Base-by-base conservation (phyloP, 805 yeast genomes). In the Saturnispora halmiae region DNA sequence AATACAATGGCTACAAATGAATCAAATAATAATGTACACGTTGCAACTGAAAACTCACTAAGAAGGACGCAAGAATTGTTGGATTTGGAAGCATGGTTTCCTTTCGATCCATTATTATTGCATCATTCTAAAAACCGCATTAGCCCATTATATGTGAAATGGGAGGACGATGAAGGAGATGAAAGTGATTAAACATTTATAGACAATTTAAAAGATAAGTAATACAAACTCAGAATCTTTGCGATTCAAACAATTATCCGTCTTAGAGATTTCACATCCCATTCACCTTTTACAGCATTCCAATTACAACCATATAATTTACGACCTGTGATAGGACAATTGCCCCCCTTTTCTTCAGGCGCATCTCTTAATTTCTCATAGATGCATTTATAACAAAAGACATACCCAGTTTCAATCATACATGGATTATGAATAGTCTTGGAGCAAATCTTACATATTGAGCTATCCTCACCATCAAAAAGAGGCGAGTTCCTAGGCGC, bases 81-180 rank as follows among this genome's bases (percentile, higher is more conserved):
- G 49, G 94, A 86, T 53, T 67, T 90, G 39, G 96, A 88, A 58
- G 87, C 92, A n/a, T 90, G 86, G 58, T 90, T 90, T 61, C 98
- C 98, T 10, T 90, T 84, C 58, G 97, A 90, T 65, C 98, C 98
- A 1, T 61, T 92, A 46, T 75, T 82, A 38, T 69, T 90, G 47
- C 81, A 79, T 34, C 61, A 61, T 9, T 73, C 84, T 36, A 75
- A 78, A 51, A 58, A 62, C 30, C 57, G 75, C 26, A 63, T 92
- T 42, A 65, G 69, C 25, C 67, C 62, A 5, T 69, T 70, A 44
- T 82, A 78, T 54, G 76, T 88, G 21, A 92, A 87, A 52, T 90
- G 97, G 97, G 71, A 70, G 28, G 87, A 77, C 32, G 83, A 78
- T 26, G 80, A 80, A 31, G 82, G 73, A 40, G 46, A 39, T 24